Conservation (phyloP, 2,329 filamentous ascomycete genomes). For the Phialocephala subalpina region DNA sequence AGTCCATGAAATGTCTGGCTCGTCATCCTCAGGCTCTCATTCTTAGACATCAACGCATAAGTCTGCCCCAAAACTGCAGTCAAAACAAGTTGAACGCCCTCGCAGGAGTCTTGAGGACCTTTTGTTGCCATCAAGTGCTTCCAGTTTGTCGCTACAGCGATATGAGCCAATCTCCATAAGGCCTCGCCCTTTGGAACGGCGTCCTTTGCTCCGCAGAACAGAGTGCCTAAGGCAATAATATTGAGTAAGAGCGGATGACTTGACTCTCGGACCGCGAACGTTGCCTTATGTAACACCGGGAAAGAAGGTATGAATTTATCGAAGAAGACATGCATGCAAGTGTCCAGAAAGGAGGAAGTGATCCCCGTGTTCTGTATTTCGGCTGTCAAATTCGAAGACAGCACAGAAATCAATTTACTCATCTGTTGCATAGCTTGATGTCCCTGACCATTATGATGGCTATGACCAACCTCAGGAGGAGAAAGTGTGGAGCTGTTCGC, state of each 20-base stretch:
- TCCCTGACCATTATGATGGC: slow-evolving; percentile 2
- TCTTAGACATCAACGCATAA: slow-evolving; percentile 53
- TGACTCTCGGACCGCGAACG: slow-evolving; percentile 52
- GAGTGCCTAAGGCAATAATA: slow-evolving; percentile 53
- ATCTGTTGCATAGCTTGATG: slow-evolving; percentile 28
- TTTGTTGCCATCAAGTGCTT: slow-evolving; percentile 51
- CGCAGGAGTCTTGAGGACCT: slow-evolving; percentile 51
- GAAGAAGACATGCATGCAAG: slow-evolving; percentile 55
- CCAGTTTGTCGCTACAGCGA: slow-evolving; percentile 55
- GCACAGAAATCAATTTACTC: slow-evolving; percentile 19
- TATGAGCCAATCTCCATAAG: slow-evolving; percentile 52
- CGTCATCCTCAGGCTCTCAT: slow-evolving; percentile 49
- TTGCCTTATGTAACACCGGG: slow-evolving; percentile 51
- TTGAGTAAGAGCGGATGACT: slow-evolving; percentile 52
- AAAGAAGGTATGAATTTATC: slow-evolving; percentile 53
- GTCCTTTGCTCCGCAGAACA: slow-evolving; percentile 53
- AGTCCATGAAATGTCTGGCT: slow-evolving; percentile 53
- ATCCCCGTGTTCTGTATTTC: slow-evolving; percentile 51
- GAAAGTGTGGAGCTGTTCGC: not conserved
- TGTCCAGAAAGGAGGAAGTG: slow-evolving; percentile 53
- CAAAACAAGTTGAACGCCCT: slow-evolving; percentile 51
- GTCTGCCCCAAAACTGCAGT: slow-evolving; percentile 51
- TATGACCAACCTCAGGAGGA: not conserved
- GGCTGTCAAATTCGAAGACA: slow-evolving; percentile 52
- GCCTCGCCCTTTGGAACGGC: slow-evolving; percentile 52